Conservation (phyloP, 192 early-diverging fungal species). For the Phlyctochytrium bullatum region DNA sequence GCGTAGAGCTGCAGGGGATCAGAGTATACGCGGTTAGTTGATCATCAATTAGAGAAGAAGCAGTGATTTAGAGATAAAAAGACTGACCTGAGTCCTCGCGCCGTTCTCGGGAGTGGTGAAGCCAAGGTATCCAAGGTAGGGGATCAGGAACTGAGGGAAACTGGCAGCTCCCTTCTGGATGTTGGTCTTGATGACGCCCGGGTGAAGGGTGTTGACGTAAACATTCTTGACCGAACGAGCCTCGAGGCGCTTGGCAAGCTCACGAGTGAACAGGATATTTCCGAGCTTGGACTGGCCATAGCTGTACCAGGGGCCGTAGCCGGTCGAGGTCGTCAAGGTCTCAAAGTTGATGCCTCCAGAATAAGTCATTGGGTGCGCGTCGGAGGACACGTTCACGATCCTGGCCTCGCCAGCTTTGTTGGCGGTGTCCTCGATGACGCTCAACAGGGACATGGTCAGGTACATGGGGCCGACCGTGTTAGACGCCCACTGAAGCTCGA, state of each 20-base stretch:
- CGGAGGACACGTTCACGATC: constrained; percentile 31
- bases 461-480: constrained; percentile 36
- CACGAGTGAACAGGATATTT: constrained; percentile 48
- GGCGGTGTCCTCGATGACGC: constrained; percentile 11
- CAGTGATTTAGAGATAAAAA: no score
- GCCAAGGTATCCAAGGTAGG: constrained; percentile 10
- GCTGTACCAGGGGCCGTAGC: constrained; percentile 3
- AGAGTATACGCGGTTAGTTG: no score
- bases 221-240: constrained; percentile 21
- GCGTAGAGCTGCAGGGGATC: constrained; percentile 12
- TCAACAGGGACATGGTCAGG: constrained; percentile 25
- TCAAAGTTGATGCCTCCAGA: constrained; percentile 20
- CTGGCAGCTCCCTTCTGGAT: constrained; percentile 6
- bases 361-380: neutral
- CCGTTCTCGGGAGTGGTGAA: constrained; percentile 19
- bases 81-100: constrained; percentile 10
- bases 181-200: constrained; percentile 54
- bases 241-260: constrained; percentile 38
- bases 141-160: neutral
- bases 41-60: no score
- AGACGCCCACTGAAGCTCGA: constrained; percentile 20
- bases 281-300: constrained; percentile 50
- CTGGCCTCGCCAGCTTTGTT: neutral
- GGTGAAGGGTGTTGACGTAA: constrained; percentile 44
- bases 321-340: constrained; percentile 5